Conservation (phyloP, 148 eudicot species). For the Arbutus unedo region DNA sequence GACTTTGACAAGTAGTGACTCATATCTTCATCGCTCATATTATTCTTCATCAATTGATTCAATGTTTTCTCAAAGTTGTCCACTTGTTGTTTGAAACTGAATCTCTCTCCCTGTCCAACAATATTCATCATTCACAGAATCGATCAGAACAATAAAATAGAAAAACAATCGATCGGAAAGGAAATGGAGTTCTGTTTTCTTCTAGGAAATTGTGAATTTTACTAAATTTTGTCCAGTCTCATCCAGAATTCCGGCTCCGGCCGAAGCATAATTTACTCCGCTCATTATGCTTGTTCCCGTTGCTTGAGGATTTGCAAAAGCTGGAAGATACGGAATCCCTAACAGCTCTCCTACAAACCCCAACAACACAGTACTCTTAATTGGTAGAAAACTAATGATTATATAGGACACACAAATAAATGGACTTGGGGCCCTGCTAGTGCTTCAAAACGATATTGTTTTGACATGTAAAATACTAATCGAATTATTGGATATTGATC, state of each 20-base stretch:
- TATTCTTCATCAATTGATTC: conserved; percentile 35
- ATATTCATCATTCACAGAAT: neutral
- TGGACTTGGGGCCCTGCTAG: neutral
- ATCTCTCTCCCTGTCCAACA: conserved; percentile 53
- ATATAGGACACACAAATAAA: neutral
- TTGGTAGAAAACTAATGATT: too few relatives aligned
- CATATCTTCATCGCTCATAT: conserved; percentile 38
- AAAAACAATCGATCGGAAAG: too few relatives aligned
- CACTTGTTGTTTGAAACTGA: conserved; percentile 57
- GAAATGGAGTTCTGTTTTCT: neutral
- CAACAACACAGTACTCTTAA: neutral
- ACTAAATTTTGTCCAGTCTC: conserved; percentile 67
- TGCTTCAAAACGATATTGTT: neutral
- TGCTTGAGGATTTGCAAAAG: conserved; percentile 48
- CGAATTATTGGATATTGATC: too few relatives aligned
- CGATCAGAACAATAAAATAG: neutral
- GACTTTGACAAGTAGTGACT: conserved; percentile 41
- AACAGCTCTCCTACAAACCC: conserved; percentile 44
- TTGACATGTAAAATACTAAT: too few relatives aligned
- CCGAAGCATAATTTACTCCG: conserved; percentile 84
- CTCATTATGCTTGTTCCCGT: conserved; percentile 37
- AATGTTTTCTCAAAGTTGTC: conserved; percentile 49
- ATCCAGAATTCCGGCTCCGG: conserved; percentile 75
- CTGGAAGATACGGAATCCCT: conserved; percentile 47
- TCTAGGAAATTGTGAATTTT: neutral